Percentiles rank a stretch among this genome's conserved stretches.
phyloP scores from a whole-genome alignment of 225 moss, liverwort and hornwort species.

The Physcomitrium patens region DNA sequence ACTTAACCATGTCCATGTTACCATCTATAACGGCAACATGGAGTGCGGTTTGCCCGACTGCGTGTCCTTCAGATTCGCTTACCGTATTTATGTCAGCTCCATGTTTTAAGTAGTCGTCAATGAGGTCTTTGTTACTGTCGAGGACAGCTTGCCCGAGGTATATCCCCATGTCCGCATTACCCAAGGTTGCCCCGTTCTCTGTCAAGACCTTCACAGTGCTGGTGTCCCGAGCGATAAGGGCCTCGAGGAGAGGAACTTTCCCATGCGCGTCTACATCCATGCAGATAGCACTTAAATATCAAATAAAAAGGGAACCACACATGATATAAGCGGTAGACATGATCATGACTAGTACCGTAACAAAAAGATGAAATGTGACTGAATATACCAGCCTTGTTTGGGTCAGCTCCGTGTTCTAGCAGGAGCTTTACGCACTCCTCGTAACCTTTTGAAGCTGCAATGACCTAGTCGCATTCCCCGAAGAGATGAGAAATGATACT shows the following conservation, averaged over 20 bases:
- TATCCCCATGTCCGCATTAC: constrained; percentile 39
- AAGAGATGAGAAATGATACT: background rate
- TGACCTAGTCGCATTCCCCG: constrained; percentile 13
- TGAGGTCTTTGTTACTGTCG: constrained; percentile 37
- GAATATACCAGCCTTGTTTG: constrained; percentile 45
- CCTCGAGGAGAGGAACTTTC: constrained; percentile 54
- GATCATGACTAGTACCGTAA: too few species aligned
- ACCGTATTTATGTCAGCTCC: constrained; percentile 48
- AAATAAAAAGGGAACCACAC: too few species aligned
- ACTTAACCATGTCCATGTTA: constrained; percentile 30
- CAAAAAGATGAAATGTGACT: too few species aligned
- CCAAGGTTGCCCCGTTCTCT: constrained; percentile 50
- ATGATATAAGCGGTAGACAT: too few species aligned
- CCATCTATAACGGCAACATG: constrained; percentile 53
- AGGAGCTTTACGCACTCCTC: constrained; percentile 64
- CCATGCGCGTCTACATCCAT: constrained; percentile 33
- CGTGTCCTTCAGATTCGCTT: constrained; percentile 14
- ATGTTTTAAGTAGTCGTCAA: constrained; percentile 48
- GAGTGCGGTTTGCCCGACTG: constrained; percentile 53
- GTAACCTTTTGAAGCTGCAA: constrained; percentile 61
- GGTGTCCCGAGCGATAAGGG: constrained; percentile 34
- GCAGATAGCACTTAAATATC: too few species aligned
- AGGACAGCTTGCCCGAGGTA: constrained; percentile 39
- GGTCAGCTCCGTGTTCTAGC: constrained; percentile 49
- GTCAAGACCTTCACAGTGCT: constrained; percentile 40